phyloP scores from a whole-genome alignment of 164 flowering plant species.

The Cinnamomum micranthum region DNA sequence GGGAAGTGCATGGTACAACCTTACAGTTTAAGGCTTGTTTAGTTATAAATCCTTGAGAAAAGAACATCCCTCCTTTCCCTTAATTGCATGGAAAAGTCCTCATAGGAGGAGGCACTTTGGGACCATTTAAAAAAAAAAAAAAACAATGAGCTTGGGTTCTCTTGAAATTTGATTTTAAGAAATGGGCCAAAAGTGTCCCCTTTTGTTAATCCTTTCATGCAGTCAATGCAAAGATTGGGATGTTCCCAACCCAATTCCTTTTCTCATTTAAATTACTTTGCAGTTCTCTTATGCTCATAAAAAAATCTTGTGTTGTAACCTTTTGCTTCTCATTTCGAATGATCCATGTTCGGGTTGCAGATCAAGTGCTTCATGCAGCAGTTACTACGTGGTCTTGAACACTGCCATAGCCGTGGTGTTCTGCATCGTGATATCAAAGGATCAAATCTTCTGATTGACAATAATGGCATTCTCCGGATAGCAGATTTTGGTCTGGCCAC shows the following conservation, averaged over 20 bases:
- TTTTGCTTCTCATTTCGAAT: neutral
- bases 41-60: too few relatives aligned
- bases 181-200: neutral
- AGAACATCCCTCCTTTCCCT: too few relatives aligned
- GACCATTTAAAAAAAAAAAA: too few relatives aligned
- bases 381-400: conserved; percentile 74
- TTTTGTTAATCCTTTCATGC: neutral
- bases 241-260: neutral
- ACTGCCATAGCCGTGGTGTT: conserved; percentile 78
- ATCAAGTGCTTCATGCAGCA: conserved; percentile 90
- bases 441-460: conserved; percentile 74
- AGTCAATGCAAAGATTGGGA: neutral
- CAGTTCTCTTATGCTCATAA: neutral
- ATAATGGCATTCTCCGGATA: conserved; percentile 68
- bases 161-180: neutral
- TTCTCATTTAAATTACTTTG: neutral
- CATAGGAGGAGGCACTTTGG: too few relatives aligned
- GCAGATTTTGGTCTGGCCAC: conserved; percentile 89
- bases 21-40: too few relatives aligned
- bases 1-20: too few relatives aligned
- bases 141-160: neutral
- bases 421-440: conserved; percentile 94
- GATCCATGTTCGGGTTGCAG: conserved; percentile 30
- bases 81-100: too few relatives aligned
- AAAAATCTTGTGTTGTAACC: neutral